Percentiles rank a stretch among this genome's conserved stretches.
Evolutionary conservation across 2,329 filamentous ascomycete species (phyloP).

Genomic region (Apiospora rasikravindrae): DNA sequence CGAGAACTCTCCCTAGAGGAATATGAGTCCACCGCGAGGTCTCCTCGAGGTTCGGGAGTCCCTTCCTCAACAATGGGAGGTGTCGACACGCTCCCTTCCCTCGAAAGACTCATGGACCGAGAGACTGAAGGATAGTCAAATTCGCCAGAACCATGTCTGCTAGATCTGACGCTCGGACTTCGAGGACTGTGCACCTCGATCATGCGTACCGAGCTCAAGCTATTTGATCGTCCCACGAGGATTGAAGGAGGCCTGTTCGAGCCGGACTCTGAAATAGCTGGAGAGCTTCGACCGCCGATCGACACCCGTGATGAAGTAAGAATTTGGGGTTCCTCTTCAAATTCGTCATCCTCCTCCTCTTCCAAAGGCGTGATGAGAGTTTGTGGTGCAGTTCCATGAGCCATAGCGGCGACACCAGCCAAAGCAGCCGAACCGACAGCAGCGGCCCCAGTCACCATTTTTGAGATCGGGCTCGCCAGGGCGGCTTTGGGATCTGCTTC

Average conservation of each 20-base stretch:
- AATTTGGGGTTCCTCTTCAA: slow-evolving; percentile 63
- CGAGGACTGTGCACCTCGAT: slow-evolving; percentile 61
- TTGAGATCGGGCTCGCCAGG: slow-evolving; percentile 23
- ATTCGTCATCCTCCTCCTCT: slow-evolving; percentile 45
- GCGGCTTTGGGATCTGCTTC: not conserved
- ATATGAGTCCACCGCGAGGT: slow-evolving; percentile 18
- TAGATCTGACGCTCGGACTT: slow-evolving; percentile 53
- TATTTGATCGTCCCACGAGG: slow-evolving; percentile 50
- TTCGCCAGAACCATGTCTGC: slow-evolving; percentile 53
- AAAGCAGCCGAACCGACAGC: slow-evolving; percentile 26
- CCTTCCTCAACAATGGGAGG: slow-evolving; percentile 49
- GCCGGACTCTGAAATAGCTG: slow-evolving; percentile 51
- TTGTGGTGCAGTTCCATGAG: slow-evolving; percentile 22
- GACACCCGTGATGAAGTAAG: slow-evolving; percentile 62
- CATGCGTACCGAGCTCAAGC: slow-evolving; percentile 61
- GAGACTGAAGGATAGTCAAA: slow-evolving; percentile 44
- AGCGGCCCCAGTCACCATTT: slow-evolving; percentile 23
- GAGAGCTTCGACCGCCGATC: slow-evolving; percentile 56
- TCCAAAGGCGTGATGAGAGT: slow-evolving; percentile 19
- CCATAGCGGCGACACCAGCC: slow-evolving; percentile 22
- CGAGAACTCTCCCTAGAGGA: slow-evolving; percentile 27
- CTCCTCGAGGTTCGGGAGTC: slow-evolving; percentile 26
- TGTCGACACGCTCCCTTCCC: slow-evolving; percentile 46
- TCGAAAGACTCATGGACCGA: slow-evolving; percentile 47
- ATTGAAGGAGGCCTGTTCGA: slow-evolving; percentile 44